Evolutionary conservation across 2,329 filamentous ascomycete species (phyloP), one percentile per base, ranked within the genome.

Genomic region (Botrytis fabae): DNA sequence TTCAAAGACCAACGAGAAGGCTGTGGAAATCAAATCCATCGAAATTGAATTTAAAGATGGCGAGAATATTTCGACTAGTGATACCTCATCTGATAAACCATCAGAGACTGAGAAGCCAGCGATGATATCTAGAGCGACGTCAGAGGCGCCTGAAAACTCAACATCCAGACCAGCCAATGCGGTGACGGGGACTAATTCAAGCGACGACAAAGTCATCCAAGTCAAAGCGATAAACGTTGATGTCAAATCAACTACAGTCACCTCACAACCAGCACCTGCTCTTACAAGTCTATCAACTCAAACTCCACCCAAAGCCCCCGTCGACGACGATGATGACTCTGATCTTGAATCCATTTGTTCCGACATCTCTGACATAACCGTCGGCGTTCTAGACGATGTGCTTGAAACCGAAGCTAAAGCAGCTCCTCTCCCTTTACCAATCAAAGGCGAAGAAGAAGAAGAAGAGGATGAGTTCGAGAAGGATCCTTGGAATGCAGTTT

Each of bases 401-500:
- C 51, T 77, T 14, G 73, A 74, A 0, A 76, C 77, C 48, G 75
- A 77, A 25, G 54, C 28, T n/a, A 73, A 63, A 6, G 25, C 20
- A 35, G 4, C 20, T 12, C 18, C 25, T 77, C 78, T 22, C 74
- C 76, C 7, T 70, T 74, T 9, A 60, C 44, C n/a, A 46, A 65
- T 18, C 32, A 46, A 51, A 32, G 74, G 12, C 1, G 82, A 83
- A 10, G 81, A 83, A 3, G 86, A 87, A 54, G 86, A 87, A 54
- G 85, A 87, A 32, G 84, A 84, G 16, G 87, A 88, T 75, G 87
- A 89, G 72, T 86, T 86, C 66, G 85, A 88, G 75, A 82, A 84
- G 38, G 85, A 88, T 38, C 86, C 88, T 1, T 91, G 89, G 89
- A 90, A 91, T 78, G 89, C 89, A 6, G 85, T 91, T 63, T 87